Conservation (phyloP, 169 alveolate genomes). For the Cytauxzoon felis region DNA sequence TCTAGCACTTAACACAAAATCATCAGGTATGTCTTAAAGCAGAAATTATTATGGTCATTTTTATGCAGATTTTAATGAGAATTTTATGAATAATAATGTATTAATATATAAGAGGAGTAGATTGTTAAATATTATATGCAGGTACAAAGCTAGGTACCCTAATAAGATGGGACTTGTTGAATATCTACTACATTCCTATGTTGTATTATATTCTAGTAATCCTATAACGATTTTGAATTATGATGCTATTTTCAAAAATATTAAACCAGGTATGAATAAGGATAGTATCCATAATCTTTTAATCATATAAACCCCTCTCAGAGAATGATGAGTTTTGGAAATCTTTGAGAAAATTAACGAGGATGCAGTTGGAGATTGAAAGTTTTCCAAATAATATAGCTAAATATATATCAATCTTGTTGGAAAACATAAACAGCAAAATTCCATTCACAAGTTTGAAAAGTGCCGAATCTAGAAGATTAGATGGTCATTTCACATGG, state of each 20-base stretch:
- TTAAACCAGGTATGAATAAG: conserved; percentile 25
- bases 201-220: conserved; percentile 26
- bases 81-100: neutral
- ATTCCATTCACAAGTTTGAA: neutral
- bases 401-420: neutral
- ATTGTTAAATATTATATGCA: conserved; percentile 29
- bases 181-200: conserved; percentile 54
- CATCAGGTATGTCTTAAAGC: neutral
- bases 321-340: conserved; percentile 27
- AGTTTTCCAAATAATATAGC: conserved; percentile 24
- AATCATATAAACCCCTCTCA: neutral
- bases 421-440: neutral
- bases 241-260: conserved; percentile 43
- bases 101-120: conserved; percentile 23
- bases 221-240: conserved; percentile 40
- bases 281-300: neutral
- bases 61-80: neutral
- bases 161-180: conserved; percentile 48
- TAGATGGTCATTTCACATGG: conserved; percentile 57
- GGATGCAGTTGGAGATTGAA: conserved; percentile 50
- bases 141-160: conserved; percentile 42
- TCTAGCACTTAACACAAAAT: neutral
- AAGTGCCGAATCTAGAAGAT: conserved; percentile 3
- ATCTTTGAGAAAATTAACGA: conserved; percentile 24
- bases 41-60: neutral